Conservation (phyloP, 257 asterid species). For the Solanum peruvianum region DNA sequence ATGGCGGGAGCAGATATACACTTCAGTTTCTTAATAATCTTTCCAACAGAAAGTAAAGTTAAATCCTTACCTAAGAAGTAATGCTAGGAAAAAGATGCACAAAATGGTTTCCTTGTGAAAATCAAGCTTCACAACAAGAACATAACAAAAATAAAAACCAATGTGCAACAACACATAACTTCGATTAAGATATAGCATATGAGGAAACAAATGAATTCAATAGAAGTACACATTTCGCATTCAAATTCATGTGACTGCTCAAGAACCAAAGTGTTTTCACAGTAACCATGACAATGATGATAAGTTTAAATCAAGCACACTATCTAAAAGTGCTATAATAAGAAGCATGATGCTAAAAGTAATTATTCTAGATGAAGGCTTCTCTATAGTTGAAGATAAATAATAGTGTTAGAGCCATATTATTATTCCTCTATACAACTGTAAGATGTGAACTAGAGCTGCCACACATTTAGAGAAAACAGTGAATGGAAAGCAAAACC, state of each 20-base stretch:
- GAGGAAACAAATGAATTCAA: not conserved
- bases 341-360: not conserved
- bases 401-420: not conserved
- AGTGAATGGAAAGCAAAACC: conserved; percentile 8
- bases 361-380: not conserved
- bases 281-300: not conserved
- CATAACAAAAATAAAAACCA: not conserved
- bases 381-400: not conserved
- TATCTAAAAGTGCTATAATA: not conserved
- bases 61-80: not conserved
- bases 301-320: not conserved
- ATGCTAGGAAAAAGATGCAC: not conserved
- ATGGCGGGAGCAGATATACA: not conserved
- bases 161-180: not conserved
- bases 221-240: not conserved
- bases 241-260: not conserved
- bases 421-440: not conserved
- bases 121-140: not conserved
- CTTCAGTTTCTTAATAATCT: not conserved
- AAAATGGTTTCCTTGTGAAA: not conserved
- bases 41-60: not conserved
- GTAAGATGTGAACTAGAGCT: not conserved
- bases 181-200: not conserved
- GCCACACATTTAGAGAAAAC: not conserved
- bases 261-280: not conserved